phyloP scores from a whole-genome alignment of 805 yeast genomes.

The Nakazawaea peltata region DNA sequence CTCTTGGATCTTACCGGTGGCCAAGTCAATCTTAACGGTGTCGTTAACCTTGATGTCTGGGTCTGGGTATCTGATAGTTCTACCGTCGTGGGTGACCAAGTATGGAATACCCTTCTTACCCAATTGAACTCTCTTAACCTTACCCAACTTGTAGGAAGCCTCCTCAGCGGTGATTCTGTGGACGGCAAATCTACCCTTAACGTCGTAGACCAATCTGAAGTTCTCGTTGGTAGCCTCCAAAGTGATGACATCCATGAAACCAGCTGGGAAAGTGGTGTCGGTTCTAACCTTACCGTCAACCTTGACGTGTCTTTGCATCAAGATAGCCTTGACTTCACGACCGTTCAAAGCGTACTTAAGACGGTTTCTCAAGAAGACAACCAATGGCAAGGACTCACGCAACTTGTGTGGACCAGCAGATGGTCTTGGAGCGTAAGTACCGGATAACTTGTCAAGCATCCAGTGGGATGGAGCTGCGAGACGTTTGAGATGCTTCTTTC shows the following conservation, averaged over 20 bases:
- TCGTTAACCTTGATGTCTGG: slow-evolving; percentile 96
- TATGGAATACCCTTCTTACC: slow-evolving; percentile 99
- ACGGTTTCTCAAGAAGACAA: slow-evolving; percentile 97
- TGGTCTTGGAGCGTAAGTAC: slow-evolving; percentile 99
- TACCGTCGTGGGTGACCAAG: slow-evolving; percentile 99
- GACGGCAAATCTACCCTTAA: slow-evolving; percentile 98
- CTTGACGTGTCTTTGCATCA: slow-evolving; percentile 97
- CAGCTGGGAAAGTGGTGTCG: slow-evolving; percentile 97
- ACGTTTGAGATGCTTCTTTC: slow-evolving; percentile 99
- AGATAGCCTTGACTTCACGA: slow-evolving; percentile 96
- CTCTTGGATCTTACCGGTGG: slow-evolving; percentile 88
- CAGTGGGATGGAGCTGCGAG: slow-evolving; percentile 99
- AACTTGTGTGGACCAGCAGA: slow-evolving; percentile 99
- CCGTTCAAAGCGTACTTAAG: slow-evolving; percentile 98
- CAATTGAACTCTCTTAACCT: slow-evolving; percentile 95
- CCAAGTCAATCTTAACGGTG: slow-evolving; percentile 94
- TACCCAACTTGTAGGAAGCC: slow-evolving; percentile 96
- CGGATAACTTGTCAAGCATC: slow-evolving; percentile 99
- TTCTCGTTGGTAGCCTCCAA: slow-evolving; percentile 98
- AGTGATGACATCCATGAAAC: slow-evolving; percentile 98
- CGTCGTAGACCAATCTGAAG: slow-evolving; percentile 98
- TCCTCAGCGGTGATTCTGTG: slow-evolving; percentile 99
- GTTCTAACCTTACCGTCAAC: slow-evolving; percentile 99
- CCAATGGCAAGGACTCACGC: slow-evolving; percentile 95
- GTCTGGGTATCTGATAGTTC: slow-evolving; percentile 99